Percentiles rank a stretch among this genome's conserved stretches.
These are phyloP conservation scores for Pichia manshurica DNA, from an alignment of 805 yeast species.

Conservation along the genomic window DNA sequence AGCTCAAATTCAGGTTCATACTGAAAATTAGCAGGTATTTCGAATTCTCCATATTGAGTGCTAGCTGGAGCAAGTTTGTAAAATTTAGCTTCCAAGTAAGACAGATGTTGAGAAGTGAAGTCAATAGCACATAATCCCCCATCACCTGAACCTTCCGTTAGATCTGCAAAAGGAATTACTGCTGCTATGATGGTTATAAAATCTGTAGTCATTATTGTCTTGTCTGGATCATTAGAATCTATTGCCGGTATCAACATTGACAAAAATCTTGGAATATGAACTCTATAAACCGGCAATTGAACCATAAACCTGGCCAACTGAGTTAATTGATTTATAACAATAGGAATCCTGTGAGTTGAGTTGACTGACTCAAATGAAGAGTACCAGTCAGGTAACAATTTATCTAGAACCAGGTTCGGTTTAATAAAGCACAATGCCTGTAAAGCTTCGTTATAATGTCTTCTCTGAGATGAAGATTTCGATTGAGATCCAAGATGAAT, in stretches of 20 bases:
- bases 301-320: slow-evolving; percentile 65
- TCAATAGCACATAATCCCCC: slow-evolving; percentile 39
- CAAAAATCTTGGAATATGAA: slow-evolving; percentile 72
- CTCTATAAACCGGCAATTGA: slow-evolving; percentile 53
- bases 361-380: slow-evolving; percentile 59
- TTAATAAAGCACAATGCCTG: slow-evolving; percentile 59
- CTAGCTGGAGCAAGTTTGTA: slow-evolving; percentile 29
- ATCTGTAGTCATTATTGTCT: slow-evolving; percentile 64
- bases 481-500: slow-evolving; percentile 73
- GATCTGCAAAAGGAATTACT: slow-evolving; percentile 65
- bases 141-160: slow-evolving; percentile 41
- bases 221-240: slow-evolving; percentile 78
- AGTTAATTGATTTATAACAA: slow-evolving; percentile 64
- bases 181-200: slow-evolving; percentile 65
- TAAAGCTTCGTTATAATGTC: slow-evolving; percentile 53
- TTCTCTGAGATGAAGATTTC: slow-evolving; percentile 51
- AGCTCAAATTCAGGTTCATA: slow-evolving; percentile 43
- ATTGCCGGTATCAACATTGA: slow-evolving; percentile 71
- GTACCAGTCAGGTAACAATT: slow-evolving; percentile 65
- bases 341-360: slow-evolving; percentile 72
- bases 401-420: slow-evolving; percentile 49
- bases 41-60: slow-evolving; percentile 18
- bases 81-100: slow-evolving; percentile 42
- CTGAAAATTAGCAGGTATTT: slow-evolving; percentile 26
- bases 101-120: slow-evolving; percentile 61